phyloP scores from a whole-genome alignment of 176 grass and related monocot species.

The Guadua angustifolia region DNA sequence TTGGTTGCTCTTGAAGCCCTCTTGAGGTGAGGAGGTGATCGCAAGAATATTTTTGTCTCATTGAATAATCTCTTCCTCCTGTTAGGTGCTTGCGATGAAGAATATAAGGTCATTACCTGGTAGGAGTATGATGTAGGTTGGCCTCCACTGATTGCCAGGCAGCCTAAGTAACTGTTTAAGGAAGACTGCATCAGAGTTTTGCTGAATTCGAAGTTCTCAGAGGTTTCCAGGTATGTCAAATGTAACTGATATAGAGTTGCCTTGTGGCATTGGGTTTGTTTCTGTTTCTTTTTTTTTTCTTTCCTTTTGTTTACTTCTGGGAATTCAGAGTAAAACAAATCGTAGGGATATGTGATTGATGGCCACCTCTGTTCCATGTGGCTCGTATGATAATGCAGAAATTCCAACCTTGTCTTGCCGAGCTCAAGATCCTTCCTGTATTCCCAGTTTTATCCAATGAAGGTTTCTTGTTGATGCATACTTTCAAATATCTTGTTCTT shows the following conservation, averaged over 20 bases:
- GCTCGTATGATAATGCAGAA: neutral
- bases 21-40: neutral
- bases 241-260: neutral
- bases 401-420: neutral
- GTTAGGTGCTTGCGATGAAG: constrained; percentile 18
- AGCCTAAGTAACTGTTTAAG: constrained; percentile 5
- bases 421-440: neutral
- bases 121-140: constrained; percentile 20
- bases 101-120: constrained; percentile 5
- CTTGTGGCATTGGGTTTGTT: neutral
- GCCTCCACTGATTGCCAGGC: neutral
- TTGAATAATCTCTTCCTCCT: constrained; percentile 2
- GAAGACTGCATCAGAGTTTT: constrained; percentile 10
- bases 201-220: neutral
- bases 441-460: neutral
- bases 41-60: constrained; percentile 9
- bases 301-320: neutral
- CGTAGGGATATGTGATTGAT: neutral
- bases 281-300: neutral
- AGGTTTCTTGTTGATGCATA: neutral
- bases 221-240: constrained; percentile 22
- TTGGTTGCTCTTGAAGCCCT: constrained; percentile 7
- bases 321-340: neutral
- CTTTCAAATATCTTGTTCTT: neutral
- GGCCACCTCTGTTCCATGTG: neutral